These are phyloP conservation scores for Neckera pumila DNA, from an alignment of 225 moss, liverwort and hornwort species.

Conservation along the genomic window DNA sequence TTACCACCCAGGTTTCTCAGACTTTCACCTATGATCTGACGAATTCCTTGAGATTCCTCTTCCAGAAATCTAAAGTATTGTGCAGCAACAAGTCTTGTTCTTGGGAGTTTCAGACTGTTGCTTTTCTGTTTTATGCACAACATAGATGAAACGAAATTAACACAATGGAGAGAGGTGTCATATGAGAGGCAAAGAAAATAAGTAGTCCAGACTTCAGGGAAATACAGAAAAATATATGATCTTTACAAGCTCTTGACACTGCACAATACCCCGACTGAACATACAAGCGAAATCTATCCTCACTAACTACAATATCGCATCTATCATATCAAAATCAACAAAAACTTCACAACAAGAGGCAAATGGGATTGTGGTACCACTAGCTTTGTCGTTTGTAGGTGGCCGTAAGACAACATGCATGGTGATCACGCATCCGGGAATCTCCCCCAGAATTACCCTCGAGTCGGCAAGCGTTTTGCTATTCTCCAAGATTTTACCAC, in stretches of 20 bases:
- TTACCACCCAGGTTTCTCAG: conserved; percentile 9
- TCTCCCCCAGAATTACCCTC: conserved; percentile 83
- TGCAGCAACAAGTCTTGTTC: conserved; percentile 86
- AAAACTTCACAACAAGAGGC: background rate
- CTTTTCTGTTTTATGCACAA: conserved; percentile 49
- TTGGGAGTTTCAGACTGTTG: conserved; percentile 87
- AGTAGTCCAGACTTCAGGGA: background rate
- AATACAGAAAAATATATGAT: background rate
- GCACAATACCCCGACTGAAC: background rate
- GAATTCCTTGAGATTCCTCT: conserved; percentile 6
- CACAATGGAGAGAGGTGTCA: background rate
- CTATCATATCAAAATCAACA: background rate
- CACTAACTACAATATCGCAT: background rate
- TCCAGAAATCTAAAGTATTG: conserved; percentile 37
- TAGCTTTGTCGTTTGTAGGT: conserved; percentile 73
- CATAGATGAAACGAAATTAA: background rate
- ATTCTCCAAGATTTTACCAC: conserved; percentile 94
- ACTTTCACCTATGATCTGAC: conserved; percentile 14
- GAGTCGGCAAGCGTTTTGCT: conserved; percentile 94
- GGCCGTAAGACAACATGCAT: conserved; percentile 96
- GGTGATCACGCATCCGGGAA: conserved; percentile 90
- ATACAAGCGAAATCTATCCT: background rate
- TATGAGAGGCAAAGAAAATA: background rate
- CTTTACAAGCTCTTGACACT: background rate
- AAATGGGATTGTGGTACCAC: conserved; percentile 41